Percentiles rank a stretch among this genome's conserved stretches.
Evolutionary conservation across 108 stramenopile genomes (phyloP).

Genomic region (Nannochloropsis salina): DNA sequence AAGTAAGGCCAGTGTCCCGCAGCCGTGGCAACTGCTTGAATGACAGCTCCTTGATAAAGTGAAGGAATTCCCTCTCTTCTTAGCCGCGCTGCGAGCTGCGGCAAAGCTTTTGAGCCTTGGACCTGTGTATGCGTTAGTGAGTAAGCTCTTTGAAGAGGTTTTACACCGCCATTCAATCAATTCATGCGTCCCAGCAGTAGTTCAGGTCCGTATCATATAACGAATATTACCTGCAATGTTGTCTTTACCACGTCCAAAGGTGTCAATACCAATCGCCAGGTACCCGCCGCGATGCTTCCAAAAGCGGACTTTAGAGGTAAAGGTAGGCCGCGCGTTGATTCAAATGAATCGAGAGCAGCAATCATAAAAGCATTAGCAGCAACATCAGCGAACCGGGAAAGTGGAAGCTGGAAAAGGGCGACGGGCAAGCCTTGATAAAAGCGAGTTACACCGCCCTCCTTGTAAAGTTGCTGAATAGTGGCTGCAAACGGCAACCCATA

Average conservation of each 20-base stretch:
- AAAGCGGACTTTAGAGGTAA: conserved; percentile 50
- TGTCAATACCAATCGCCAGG: conserved; percentile 48
- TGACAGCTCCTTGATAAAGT: conserved; percentile 49
- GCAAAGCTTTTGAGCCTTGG: neutral
- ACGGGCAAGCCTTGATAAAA: conserved; percentile 52
- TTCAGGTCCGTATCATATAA: no score
- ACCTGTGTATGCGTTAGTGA: neutral
- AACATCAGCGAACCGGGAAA: conserved; percentile 53
- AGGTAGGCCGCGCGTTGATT: conserved; percentile 34
- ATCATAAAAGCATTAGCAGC: conserved; percentile 53
- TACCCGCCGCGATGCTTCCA: conserved; percentile 50
- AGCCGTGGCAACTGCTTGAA: conserved; percentile 48
- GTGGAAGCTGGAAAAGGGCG: conserved; percentile 53
- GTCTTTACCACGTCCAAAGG: conserved; percentile 55
- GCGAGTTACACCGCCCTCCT: conserved; percentile 47
- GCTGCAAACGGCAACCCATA: conserved; percentile 46
- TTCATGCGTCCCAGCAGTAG: no score
- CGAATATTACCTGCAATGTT: conserved; percentile 40
- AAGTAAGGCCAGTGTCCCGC: conserved; percentile 55
- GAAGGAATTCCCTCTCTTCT: conserved; percentile 28
- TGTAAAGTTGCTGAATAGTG: conserved; percentile 46
- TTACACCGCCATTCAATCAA: no score
- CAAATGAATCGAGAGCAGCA: conserved; percentile 39
- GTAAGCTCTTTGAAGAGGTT: neutral
- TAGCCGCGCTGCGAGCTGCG: neutral